Percentiles rank a stretch among this genome's conserved stretches.
Conservation (phyloP, 306 rosid species). For the Canavalia gladiata region DNA sequence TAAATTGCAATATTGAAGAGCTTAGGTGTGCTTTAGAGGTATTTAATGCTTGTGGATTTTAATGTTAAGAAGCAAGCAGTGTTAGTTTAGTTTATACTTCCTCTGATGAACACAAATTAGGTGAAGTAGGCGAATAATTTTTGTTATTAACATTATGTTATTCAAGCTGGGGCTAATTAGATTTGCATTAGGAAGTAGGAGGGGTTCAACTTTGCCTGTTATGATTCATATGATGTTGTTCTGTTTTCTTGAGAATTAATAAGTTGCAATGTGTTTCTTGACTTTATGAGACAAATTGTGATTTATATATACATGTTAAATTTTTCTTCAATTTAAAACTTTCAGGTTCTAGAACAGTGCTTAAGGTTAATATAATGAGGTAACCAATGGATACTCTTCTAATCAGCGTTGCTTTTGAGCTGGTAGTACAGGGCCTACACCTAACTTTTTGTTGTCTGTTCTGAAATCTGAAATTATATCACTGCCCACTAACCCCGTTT, state of each 20-base stretch:
- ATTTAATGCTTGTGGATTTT: no score
- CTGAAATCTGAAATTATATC: conserved; percentile 41
- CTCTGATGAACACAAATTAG: neutral
- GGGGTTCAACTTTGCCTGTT: no score
- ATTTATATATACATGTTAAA: conserved; percentile 4
- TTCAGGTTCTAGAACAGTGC: conserved; percentile 68
- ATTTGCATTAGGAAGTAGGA: no score
- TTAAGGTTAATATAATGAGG: neutral
- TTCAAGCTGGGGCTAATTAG: no score
- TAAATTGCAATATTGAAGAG: no score
- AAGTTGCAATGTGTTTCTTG: neutral
- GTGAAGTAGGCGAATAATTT: no score
- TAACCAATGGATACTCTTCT: neutral
- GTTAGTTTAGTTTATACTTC: neutral
- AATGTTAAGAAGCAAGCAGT: no score
- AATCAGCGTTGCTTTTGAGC: conserved; percentile 31
- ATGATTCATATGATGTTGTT: no score
- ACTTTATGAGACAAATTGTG: neutral
- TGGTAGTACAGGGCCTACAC: conserved; percentile 4
- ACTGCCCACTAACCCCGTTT: conserved; percentile 24
- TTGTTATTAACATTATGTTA: no score
- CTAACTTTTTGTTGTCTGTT: conserved; percentile 30
- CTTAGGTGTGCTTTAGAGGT: no score
- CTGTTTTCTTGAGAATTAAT: no score
- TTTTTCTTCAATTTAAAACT: conserved; percentile 5